Percentiles rank a stretch among this genome's conserved stretches.
phyloP scores from a whole-genome alignment of 2,329 filamentous ascomycete genomes.

The Juglanconis sp. region DNA sequence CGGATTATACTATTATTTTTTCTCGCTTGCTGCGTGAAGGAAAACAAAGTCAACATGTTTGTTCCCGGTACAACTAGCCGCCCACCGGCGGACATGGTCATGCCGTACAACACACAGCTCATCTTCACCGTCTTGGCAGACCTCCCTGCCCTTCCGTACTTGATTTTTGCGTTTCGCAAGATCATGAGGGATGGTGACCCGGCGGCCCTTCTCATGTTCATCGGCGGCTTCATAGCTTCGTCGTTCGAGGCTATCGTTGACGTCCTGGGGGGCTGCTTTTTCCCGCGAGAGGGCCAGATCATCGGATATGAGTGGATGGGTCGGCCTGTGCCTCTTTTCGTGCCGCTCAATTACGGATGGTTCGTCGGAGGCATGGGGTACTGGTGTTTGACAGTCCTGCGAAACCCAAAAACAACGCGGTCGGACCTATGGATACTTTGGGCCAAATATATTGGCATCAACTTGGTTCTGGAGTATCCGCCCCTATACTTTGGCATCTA shows the following conservation, averaged over 20 bases:
- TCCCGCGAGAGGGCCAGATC: not conserved
- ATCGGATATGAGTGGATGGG: not conserved
- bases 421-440: not conserved
- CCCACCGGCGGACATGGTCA: constrained; percentile 1
- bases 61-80: not conserved
- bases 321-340: not conserved
- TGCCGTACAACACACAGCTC: not conserved
- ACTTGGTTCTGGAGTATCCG: not conserved
- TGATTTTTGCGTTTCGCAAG: not conserved
- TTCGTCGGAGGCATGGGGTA: constrained; percentile 1
- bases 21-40: too few relatives aligned
- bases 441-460: not conserved
- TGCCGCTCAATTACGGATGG: not conserved
- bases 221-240: not conserved
- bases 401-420: not conserved
- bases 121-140: not conserved
- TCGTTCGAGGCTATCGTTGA: not conserved
- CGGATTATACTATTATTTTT: too few relatives aligned
- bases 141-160: not conserved
- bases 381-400: not conserved
- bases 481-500: not conserved
- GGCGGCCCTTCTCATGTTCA: not conserved
- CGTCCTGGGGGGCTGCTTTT: not conserved
- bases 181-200: not conserved
- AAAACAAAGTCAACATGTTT: not conserved